phyloP scores from a whole-genome alignment of 371 early-diverging fungal genomes.

The Capillidium heterosporum region DNA sequence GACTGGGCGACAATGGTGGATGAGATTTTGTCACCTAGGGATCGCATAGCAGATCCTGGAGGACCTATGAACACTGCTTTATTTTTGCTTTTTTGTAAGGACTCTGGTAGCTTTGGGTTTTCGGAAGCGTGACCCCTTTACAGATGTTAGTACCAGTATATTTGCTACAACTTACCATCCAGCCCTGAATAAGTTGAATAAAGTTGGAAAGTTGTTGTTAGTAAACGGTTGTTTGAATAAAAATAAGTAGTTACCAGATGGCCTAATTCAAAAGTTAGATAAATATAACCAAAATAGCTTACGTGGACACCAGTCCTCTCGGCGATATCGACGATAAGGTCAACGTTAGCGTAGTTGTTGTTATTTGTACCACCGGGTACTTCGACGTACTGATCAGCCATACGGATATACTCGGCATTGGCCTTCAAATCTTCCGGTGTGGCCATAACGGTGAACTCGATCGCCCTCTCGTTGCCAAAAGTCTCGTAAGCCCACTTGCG shows the following conservation, averaged over 20 bases:
- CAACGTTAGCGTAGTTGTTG: constrained; percentile 96
- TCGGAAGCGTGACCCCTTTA: constrained; percentile 99
- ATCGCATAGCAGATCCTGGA: constrained; percentile 94
- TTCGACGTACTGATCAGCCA: constrained; percentile 95
- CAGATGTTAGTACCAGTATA: constrained; percentile 17
- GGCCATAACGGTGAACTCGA: constrained; percentile 95
- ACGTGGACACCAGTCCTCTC: constrained; percentile 85
- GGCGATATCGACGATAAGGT: constrained; percentile 92
- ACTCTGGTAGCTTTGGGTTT: constrained; percentile 89
- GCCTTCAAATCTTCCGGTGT: constrained; percentile 93
- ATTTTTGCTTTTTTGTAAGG: constrained; percentile 54
- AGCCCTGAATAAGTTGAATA: constrained; percentile 11
- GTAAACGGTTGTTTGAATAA: neutral
- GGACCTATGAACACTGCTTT: constrained; percentile 95
- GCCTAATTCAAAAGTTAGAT: constrained; percentile 17
- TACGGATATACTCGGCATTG: constrained; percentile 96
- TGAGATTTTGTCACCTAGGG: constrained; percentile 96
- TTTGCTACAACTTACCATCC: constrained; percentile 16
- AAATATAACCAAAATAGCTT: neutral
- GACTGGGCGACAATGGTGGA: constrained; percentile 96
- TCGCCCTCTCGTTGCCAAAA: constrained; percentile 89
- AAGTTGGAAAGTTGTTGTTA: neutral
- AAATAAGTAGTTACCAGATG: constrained; percentile 33
- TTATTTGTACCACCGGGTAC: constrained; percentile 93
- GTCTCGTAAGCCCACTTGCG: constrained; percentile 96